Conservation (phyloP, 2,329 filamentous ascomycete genomes). For the Byssochlamys sp. region DNA sequence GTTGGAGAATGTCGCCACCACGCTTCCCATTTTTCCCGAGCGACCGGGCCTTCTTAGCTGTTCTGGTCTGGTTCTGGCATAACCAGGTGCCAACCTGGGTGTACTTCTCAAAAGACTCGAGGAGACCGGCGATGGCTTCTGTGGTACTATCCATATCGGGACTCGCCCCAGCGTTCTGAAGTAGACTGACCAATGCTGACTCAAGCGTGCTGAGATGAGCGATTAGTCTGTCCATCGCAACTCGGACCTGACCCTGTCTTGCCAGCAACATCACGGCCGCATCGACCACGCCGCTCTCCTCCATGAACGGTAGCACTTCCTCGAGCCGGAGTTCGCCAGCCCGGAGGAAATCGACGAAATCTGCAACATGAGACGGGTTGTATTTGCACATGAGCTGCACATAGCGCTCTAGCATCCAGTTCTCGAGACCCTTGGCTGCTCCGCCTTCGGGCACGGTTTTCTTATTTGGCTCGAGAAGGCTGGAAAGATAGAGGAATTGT, state of each 20-base stretch:
- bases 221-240: slow-evolving; percentile 78
- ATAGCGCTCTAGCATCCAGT: slow-evolving; percentile 68
- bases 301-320: slow-evolving; percentile 73
- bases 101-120: slow-evolving; percentile 77
- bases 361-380: slow-evolving; percentile 69
- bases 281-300: slow-evolving; percentile 80
- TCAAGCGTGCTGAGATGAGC: slow-evolving; percentile 71
- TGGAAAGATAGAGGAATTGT: slow-evolving; percentile 67
- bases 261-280: slow-evolving; percentile 86
- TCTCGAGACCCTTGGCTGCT: slow-evolving; percentile 31
- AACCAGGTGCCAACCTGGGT: slow-evolving; percentile 90
- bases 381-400: slow-evolving; percentile 85
- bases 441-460: slow-evolving; percentile 23
- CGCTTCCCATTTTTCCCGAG: slow-evolving; percentile 25
- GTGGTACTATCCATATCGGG: slow-evolving; percentile 50
- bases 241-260: slow-evolving; percentile 69
- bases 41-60: slow-evolving; percentile 29
- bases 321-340: slow-evolving; percentile 70
- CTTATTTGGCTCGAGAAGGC: slow-evolving; percentile 59
- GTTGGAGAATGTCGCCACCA: slow-evolving; percentile 40
- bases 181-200: slow-evolving; percentile 63
- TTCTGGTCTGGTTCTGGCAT: slow-evolving; percentile 74
- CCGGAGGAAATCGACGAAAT: slow-evolving; percentile 69
- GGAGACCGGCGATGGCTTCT: slow-evolving; percentile 61
- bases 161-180: slow-evolving; percentile 52